phyloP scores from a whole-genome alignment of 306 rosid species.

The Betula pendula region DNA sequence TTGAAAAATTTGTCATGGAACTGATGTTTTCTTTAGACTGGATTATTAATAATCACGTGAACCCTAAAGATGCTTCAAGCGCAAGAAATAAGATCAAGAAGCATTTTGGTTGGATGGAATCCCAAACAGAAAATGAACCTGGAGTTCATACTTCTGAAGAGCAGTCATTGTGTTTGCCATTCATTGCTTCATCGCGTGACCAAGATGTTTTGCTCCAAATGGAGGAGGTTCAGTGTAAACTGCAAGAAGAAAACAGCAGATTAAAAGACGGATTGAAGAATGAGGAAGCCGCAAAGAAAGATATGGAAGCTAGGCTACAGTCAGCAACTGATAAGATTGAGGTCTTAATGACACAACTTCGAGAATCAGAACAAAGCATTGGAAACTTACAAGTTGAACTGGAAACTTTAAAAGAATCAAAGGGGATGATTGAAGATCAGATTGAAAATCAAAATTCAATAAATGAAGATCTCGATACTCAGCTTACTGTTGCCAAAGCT shows the following conservation, averaged over 20 bases:
- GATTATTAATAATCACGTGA: constrained; percentile 55
- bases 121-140: constrained; percentile 30
- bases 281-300: constrained; percentile 41
- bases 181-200: constrained; percentile 40
- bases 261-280: constrained; percentile 56
- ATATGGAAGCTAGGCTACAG: constrained; percentile 48
- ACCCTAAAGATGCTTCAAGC: constrained; percentile 46
- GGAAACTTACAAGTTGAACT: constrained; percentile 55
- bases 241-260: constrained; percentile 49
- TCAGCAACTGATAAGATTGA: constrained; percentile 40
- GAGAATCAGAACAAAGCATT: constrained; percentile 59
- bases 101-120: constrained; percentile 45
- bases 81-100: constrained; percentile 64
- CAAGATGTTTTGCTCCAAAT: constrained; percentile 23
- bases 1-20: constrained; percentile 52
- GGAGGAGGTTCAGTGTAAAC: constrained; percentile 31
- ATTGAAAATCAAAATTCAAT: constrained; percentile 50
- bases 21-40: constrained; percentile 60
- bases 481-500: constrained; percentile 54
- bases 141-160: constrained; percentile 22
- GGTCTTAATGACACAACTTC: constrained; percentile 51
- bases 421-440: constrained; percentile 49
- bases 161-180: constrained; percentile 34
- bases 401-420: constrained; percentile 46
- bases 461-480: constrained; percentile 72